Evolutionary conservation across 2,329 filamentous ascomycete species (phyloP).

Genomic region (Cyphellophora attinorum): DNA sequence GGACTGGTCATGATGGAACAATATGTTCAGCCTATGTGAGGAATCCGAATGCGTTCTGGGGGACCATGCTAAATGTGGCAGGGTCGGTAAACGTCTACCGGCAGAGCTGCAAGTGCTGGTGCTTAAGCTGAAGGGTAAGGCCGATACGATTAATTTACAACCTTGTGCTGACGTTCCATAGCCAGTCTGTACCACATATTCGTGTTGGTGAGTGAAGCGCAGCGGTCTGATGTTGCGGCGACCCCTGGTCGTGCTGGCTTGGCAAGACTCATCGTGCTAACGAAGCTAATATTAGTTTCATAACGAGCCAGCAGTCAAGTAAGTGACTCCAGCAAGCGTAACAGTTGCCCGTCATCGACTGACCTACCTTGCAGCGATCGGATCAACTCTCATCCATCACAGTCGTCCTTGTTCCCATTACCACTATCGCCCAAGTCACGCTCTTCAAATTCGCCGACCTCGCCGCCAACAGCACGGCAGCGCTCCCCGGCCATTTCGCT

Average conservation of each 20-base stretch:
- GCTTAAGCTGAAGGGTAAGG: slow-evolving; percentile 84
- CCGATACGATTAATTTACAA: too few relatives aligned
- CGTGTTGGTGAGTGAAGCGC: too few relatives aligned
- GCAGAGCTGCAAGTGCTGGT: slow-evolving; percentile 74
- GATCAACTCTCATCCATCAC: too few relatives aligned
- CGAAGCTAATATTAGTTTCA: too few relatives aligned
- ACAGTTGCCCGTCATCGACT: too few relatives aligned
- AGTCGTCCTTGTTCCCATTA: slow-evolving; percentile 12
- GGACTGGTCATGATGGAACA: slow-evolving; percentile 77
- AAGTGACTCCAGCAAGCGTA: too few relatives aligned
- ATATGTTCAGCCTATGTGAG: slow-evolving; percentile 78
- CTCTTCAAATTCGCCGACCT: neutral
- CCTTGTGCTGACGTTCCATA: too few relatives aligned
- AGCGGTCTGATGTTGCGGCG: too few relatives aligned
- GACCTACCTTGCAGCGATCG: too few relatives aligned
- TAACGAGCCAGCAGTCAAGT: slow-evolving; percentile 75
- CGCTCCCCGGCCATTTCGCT: slow-evolving; percentile 40
- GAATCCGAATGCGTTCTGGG: slow-evolving; percentile 39
- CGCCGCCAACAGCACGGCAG: slow-evolving; percentile 25
- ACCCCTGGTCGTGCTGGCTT: too few relatives aligned
- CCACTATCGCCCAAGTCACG: slow-evolving; percentile 15
- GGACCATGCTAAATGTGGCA: neutral
- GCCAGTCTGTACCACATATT: slow-evolving; percentile 96
- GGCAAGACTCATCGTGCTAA: too few relatives aligned
- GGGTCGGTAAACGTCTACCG: too few relatives aligned